Evolutionary conservation across 371 early-diverging fungal species (phyloP).

Genomic region (Mucor sp.): DNA sequence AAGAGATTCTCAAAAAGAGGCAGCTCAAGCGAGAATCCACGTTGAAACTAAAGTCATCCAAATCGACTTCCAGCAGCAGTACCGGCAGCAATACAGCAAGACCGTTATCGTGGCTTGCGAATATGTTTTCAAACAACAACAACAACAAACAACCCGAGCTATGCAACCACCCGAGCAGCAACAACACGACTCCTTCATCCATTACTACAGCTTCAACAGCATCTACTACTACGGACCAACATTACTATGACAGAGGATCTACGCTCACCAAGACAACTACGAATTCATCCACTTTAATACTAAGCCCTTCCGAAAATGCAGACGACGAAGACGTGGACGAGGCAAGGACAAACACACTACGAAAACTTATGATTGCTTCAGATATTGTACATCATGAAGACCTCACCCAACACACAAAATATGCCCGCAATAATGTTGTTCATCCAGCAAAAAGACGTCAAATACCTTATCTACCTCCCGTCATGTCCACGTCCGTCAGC

Average conservation of each 20-base stretch:
- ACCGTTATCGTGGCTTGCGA: slow-evolving; percentile 29
- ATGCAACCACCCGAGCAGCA: background rate
- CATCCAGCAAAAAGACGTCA: slow-evolving; percentile 10
- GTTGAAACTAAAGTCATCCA: too few relatives aligned
- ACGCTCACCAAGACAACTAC: slow-evolving; percentile 12
- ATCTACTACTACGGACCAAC: background rate
- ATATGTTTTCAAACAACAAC: slow-evolving; percentile 15
- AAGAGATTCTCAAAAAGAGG: slow-evolving; percentile 44
- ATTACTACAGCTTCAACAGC: background rate
- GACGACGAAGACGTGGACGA: background rate
- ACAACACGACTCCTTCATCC: background rate
- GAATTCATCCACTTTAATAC: slow-evolving; percentile 5
- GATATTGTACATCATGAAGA: background rate
- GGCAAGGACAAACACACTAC: background rate
- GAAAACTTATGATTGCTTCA: background rate
- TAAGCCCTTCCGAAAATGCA: background rate
- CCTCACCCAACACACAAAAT: background rate
- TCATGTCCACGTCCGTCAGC: slow-evolving; percentile 4
- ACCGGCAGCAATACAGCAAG: background rate
- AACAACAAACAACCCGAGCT: background rate
- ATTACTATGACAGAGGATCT: slow-evolving; percentile 9
- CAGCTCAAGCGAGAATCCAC: slow-evolving; percentile 1
- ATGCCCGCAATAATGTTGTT: background rate
- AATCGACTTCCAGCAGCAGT: background rate
- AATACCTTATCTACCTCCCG: slow-evolving; percentile 1